Evolutionary conservation across 306 rosid species (phyloP).

Genomic region (Abrus pulchellus): DNA sequence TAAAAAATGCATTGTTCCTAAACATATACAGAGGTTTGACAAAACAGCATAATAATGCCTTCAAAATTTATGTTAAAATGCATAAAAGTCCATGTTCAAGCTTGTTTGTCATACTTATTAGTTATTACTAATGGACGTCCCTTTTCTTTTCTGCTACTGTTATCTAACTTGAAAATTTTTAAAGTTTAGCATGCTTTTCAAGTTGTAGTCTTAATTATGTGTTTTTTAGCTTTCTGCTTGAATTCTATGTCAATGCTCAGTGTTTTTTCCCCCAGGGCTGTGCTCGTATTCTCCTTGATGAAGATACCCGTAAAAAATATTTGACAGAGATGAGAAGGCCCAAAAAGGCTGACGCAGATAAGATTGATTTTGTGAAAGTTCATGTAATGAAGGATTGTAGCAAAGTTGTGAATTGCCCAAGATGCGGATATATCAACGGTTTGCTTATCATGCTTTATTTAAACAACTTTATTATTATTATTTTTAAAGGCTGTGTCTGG

Average conservation of each 20-base stretch:
- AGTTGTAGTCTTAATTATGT: slow-evolving; percentile 28
- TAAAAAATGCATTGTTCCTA: slow-evolving; percentile 4
- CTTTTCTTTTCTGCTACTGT: slow-evolving; percentile 10
- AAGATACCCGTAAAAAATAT: slow-evolving; percentile 47
- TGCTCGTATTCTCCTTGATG: slow-evolving; percentile 77
- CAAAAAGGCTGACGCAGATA: slow-evolving; percentile 54
- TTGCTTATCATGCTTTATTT: slow-evolving; percentile 47
- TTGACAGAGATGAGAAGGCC: slow-evolving; percentile 78
- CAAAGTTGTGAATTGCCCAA: slow-evolving; percentile 65
- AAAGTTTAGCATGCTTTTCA: slow-evolving; percentile 18
- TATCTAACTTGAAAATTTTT: slow-evolving; percentile 27
- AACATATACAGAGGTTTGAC: slow-evolving; percentile 4
- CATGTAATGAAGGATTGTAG: slow-evolving; percentile 35
- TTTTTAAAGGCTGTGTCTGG: slow-evolving; percentile 36
- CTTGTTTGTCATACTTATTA: slow-evolving; percentile 27
- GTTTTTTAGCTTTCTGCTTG: slow-evolving; percentile 32
- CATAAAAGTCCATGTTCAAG: not conserved
- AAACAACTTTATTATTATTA: slow-evolving; percentile 22
- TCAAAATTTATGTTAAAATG: not conserved
- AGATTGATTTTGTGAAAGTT: slow-evolving; percentile 58
- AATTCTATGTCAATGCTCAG: slow-evolving; percentile 36
- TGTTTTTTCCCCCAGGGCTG: slow-evolving; percentile 68
- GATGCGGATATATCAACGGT: slow-evolving; percentile 85
- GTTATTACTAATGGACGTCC: slow-evolving; percentile 11
- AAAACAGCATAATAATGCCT: slow-evolving; percentile 4